Percentiles rank a stretch among this genome's conserved stretches.
Evolutionary conservation across 2,329 filamentous ascomycete genomes (phyloP).

Genomic region (Epicoccum sorghinum): DNA sequence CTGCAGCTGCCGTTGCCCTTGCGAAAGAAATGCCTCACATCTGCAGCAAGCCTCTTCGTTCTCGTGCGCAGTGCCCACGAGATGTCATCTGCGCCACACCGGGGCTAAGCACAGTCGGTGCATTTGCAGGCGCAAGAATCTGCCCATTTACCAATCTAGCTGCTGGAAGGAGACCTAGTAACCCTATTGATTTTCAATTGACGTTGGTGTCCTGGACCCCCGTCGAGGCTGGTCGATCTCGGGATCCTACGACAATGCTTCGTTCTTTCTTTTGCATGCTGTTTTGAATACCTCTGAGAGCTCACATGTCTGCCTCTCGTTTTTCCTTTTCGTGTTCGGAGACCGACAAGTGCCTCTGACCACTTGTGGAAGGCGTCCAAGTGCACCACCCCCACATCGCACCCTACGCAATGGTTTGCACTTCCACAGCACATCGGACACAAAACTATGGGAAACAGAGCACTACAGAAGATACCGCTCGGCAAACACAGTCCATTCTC

Average conservation of each 20-base stretch:
- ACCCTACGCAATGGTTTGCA: background rate
- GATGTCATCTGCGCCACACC: conserved; percentile 17
- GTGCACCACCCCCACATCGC: background rate
- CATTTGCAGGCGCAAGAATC: background rate
- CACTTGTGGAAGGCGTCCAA: background rate
- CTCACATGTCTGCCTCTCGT: background rate
- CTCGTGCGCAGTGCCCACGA: conserved; percentile 17
- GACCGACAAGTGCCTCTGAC: background rate
- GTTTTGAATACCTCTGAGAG: background rate
- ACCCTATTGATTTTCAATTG: background rate
- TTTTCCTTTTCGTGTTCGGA: conserved; percentile 3
- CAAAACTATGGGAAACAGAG: conserved; percentile 7
- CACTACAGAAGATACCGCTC: conserved; percentile 6
- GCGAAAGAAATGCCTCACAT: conserved; percentile 20
- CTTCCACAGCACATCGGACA: conserved; percentile 4
- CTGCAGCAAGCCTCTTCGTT: conserved; percentile 17
- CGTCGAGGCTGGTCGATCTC: conserved; percentile 7
- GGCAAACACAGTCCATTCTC: conserved; percentile 1
- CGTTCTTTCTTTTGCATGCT: background rate
- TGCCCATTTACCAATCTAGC: background rate
- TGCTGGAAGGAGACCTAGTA: background rate
- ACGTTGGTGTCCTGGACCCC: background rate
- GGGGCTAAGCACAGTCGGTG: conserved; percentile 1
- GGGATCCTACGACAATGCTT: background rate
- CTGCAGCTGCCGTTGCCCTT: conserved; percentile 12